Percentiles rank a stretch among this genome's conserved stretches.
Conservation (phyloP, 2,329 filamentous ascomycete species). For the Sphaerulina vaccinii region DNA sequence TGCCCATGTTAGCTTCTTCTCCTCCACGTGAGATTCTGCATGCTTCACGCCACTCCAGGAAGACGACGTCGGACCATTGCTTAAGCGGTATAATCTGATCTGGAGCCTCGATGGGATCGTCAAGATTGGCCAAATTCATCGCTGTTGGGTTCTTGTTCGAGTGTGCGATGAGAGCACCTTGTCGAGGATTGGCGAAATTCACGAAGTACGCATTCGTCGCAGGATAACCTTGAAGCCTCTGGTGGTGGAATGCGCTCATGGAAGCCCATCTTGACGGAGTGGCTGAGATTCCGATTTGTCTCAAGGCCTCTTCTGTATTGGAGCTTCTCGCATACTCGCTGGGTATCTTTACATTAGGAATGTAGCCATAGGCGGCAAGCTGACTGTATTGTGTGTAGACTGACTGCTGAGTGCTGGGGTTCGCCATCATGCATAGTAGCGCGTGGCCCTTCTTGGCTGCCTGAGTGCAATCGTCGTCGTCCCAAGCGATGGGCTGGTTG, state of each 20-base stretch:
- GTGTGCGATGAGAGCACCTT: not conserved
- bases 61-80: conserved; percentile 9
- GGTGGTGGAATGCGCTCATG: not conserved
- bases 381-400: not conserved
- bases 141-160: not conserved
- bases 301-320: not conserved
- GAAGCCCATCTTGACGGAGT: not conserved
- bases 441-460: not conserved
- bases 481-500: not conserved
- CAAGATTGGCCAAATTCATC: not conserved
- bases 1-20: not conserved
- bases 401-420: not conserved
- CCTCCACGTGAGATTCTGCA: not conserved
- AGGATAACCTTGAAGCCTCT: not conserved
- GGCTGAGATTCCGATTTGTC: not conserved
- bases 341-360: not conserved
- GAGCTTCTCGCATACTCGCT: not conserved
- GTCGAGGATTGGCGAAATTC: not conserved
- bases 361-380: not conserved
- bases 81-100: conserved; percentile 2
- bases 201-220: not conserved
- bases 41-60: not conserved
- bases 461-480: not conserved
- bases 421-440: not conserved
- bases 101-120: not conserved